A percentile compares a stretch with the other conserved stretches of the same genome.
Evolutionary conservation across 140 eudicot species (phyloP).

Genomic region (Bidens hawaiensis): DNA sequence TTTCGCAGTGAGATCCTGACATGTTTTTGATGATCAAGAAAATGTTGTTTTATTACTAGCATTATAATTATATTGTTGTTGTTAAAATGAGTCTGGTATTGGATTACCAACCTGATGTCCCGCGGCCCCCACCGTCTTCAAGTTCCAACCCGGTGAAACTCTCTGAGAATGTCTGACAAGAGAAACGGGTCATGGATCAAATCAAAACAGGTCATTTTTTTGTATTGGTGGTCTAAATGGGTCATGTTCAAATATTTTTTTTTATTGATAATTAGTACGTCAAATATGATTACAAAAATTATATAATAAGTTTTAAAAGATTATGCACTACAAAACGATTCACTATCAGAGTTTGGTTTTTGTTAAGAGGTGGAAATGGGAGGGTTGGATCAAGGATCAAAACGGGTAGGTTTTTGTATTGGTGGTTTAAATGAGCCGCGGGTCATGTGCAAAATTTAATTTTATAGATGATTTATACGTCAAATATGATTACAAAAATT

Average conservation of each 20-base stretch:
- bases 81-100: not conserved
- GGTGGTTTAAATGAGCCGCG: not conserved
- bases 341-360: no score
- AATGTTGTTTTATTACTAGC: not conserved
- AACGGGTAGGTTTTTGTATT: not conserved
- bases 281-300: not conserved
- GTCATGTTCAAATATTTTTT: no score
- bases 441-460: no score
- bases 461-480: no score
- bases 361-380: no score
- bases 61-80: no score
- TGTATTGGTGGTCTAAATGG: no score
- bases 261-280: not conserved
- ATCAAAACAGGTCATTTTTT: no score
- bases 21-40: not conserved
- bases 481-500: no score
- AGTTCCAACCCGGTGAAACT: constrained; percentile 84
- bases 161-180: constrained; percentile 68
- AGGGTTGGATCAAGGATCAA: no score
- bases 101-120: constrained; percentile 66
- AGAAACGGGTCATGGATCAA: not conserved
- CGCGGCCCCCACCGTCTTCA: constrained; percentile 97
- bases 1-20: constrained; percentile 97
- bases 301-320: no score
- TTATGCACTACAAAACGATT: no score